Base-by-base conservation (phyloP, 192 early-diverging fungal species). In the Podila epigama region DNA sequence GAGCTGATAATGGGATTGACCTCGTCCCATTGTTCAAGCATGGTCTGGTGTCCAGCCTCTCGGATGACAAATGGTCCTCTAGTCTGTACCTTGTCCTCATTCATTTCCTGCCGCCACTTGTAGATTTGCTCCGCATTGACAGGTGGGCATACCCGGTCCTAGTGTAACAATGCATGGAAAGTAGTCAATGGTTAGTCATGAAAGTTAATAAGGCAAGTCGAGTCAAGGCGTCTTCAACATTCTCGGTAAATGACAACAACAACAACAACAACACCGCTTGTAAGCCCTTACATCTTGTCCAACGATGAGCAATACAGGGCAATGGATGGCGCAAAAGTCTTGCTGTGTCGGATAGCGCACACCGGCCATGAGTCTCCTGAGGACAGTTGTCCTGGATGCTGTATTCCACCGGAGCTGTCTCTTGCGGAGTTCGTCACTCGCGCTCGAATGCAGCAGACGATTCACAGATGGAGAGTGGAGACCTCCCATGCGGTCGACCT, bases 351-450 rank as follows among this genome's bases (percentile, higher is more conserved):
- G 82, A 44, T 69, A 82, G 18, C 35, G 68, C 2, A 68, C 66
- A 4, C 87, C 85, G 31, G 39, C 22, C 16, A 85, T 50, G 20
- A 85, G 55, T n/a, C 80, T 36, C 63, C 75, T 86, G 56, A 80
- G 79, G 2, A 86, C 87, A 20, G 60, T 58, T 3, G 87, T 86
- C 44, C 54, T 72, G 16, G 83, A 85, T 29, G 63, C 66, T 56
- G 79, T 72, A 58, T 88, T 88, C 87, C 87, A 88, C 25, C 58
- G 61, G 16, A 86, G 51, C 60, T 88, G 87, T 29, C 66, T 67
- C 58, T 66, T 28, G n/a, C 80, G 41, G 16, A 83, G 33, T 4
- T 69, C 65, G 22, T 69, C 81, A 36, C 60, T 60, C 32, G 80
- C 70, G 40, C 68, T 67, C 18, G 27, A 41, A 25, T 82, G 75